phyloP scores from a whole-genome alignment of 768 basidiomycete species.

The Termitomyces sp. region DNA sequence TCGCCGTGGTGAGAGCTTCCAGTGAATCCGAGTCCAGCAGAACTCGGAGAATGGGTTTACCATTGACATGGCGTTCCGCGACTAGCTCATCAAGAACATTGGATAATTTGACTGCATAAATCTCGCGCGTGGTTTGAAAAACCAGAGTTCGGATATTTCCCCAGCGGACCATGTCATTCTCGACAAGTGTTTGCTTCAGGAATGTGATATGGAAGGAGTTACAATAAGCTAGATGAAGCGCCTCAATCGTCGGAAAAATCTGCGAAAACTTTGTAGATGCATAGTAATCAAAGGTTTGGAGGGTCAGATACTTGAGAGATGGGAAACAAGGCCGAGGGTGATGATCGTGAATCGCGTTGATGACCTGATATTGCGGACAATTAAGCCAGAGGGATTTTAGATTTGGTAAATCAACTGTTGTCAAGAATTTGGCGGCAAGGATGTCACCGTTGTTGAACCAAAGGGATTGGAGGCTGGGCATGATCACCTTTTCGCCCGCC shows the following conservation, averaged over 20 bases:
- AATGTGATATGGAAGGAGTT: slow-evolving; percentile 15
- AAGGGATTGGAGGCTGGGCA: slow-evolving; percentile 24
- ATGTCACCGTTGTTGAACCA: slow-evolving; percentile 20
- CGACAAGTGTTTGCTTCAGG: slow-evolving; percentile 15
- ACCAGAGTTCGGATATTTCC: slow-evolving; percentile 21
- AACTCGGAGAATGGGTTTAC: slow-evolving; percentile 18
- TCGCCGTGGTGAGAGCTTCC: slow-evolving; percentile 5
- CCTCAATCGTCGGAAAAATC: slow-evolving; percentile 25
- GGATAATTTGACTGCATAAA: slow-evolving; percentile 16
- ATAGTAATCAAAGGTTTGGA: slow-evolving; percentile 19
- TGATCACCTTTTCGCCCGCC: slow-evolving; percentile 13
- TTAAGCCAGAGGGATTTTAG: slow-evolving; percentile 33
- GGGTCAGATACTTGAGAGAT: slow-evolving; percentile 28
- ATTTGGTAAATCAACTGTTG: slow-evolving; percentile 22
- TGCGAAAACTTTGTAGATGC: slow-evolving; percentile 15
- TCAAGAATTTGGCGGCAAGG: slow-evolving; percentile 22
- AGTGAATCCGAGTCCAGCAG: slow-evolving; percentile 26
- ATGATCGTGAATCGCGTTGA: not conserved
- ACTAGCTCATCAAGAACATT: slow-evolving; percentile 14
- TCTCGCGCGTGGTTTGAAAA: slow-evolving; percentile 23
- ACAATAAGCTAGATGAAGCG: slow-evolving; percentile 25
- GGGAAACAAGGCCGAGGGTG: slow-evolving; percentile 21
- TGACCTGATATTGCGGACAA: slow-evolving; percentile 17
- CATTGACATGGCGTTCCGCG: slow-evolving; percentile 9
- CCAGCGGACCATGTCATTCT: slow-evolving; percentile 15